Evolutionary conservation across 192 early-diverging fungal genomes (phyloP).

Genomic region (Linnemannia hyalina): DNA sequence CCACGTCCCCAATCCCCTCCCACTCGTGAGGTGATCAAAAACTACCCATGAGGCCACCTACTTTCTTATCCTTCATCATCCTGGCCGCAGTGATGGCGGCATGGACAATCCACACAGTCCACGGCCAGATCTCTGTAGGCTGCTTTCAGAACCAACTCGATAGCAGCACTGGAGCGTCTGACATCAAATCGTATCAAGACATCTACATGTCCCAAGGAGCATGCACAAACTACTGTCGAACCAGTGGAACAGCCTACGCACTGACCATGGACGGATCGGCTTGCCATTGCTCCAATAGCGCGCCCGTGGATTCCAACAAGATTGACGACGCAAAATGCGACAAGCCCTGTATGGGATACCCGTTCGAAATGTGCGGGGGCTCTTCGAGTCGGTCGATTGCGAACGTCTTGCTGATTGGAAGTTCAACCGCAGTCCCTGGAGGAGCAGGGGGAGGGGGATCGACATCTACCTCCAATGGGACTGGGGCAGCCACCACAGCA

Average conservation of each 20-base stretch:
- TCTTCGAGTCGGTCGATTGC: conserved; percentile 13
- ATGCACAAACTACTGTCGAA: conserved; percentile 44
- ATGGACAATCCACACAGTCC: not conserved
- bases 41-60: conserved; percentile 24
- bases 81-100: not conserved
- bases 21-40: not conserved
- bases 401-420: conserved; percentile 43
- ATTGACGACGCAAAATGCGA: conserved; percentile 45
- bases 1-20: not conserved
- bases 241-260: conserved; percentile 28
- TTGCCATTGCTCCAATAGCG: conserved; percentile 31
- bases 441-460: not conserved
- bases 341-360: conserved; percentile 50
- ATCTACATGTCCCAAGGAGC: conserved; percentile 55
- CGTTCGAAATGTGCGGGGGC: conserved; percentile 52
- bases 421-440: not conserved
- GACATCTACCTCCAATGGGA: not conserved
- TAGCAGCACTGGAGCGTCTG: not conserved
- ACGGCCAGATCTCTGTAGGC: conserved; percentile 38
- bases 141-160: conserved; percentile 41
- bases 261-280: conserved; percentile 34
- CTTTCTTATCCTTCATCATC: not conserved
- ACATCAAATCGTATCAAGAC: conserved; percentile 39
- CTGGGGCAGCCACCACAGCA: not conserved
- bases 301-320: conserved; percentile 35